A percentile compares a stretch with the other conserved stretches of the same genome.
These are phyloP conservation scores for Gonapodya prolifera DNA, from an alignment of 192 early-diverging fungal genomes.

Conservation along the genomic window DNA sequence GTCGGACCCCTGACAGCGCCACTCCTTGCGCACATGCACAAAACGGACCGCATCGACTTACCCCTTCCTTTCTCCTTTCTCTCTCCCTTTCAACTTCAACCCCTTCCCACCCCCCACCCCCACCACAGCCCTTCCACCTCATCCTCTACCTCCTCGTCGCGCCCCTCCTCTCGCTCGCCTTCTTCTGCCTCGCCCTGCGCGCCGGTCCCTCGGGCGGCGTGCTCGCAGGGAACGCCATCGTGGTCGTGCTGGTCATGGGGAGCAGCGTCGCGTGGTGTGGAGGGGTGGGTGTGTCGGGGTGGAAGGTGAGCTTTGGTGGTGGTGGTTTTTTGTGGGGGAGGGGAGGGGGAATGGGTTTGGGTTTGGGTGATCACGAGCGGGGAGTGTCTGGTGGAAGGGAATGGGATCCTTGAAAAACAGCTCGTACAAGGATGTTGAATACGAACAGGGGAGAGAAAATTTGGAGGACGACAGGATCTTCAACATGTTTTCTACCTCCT, in stretches of 20 bases:
- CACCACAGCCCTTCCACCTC: not conserved
- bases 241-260: not conserved
- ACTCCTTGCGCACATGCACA: too few relatives aligned
- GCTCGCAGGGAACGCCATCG: not conserved
- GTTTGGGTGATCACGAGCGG: too few relatives aligned
- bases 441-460: too few relatives aligned
- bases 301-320: not conserved
- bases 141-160: not conserved
- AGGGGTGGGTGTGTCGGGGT: not conserved
- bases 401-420: too few relatives aligned
- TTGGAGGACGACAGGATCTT: too few relatives aligned
- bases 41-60: too few relatives aligned
- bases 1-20: too few relatives aligned
- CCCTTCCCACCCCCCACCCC: not conserved
- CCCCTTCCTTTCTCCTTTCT: not conserved
- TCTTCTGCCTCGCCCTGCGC: not conserved
- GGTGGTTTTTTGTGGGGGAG: too few relatives aligned
- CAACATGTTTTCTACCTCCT: too few relatives aligned
- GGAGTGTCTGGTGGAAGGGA: too few relatives aligned
- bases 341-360: too few relatives aligned
- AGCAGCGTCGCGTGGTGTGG: not conserved
- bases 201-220: not conserved
- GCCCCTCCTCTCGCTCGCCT: not conserved
- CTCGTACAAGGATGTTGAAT: too few relatives aligned
- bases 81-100: not conserved